These are phyloP conservation scores for Entomortierella beljakovae DNA, from an alignment of 192 early-diverging fungal genomes.

Conservation along the genomic window DNA sequence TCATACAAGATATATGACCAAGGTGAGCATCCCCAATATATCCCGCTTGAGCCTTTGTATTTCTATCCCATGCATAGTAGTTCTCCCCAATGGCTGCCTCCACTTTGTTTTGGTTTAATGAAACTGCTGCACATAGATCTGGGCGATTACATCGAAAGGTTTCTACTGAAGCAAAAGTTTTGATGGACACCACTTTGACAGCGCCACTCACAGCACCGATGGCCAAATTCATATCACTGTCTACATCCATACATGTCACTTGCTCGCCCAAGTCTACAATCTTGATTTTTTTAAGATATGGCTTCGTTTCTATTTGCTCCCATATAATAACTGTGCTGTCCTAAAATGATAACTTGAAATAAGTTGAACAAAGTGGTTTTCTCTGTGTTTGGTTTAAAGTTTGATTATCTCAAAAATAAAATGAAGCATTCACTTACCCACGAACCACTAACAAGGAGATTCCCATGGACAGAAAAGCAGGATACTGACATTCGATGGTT, in stretches of 20 bases:
- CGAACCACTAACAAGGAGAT: conserved; percentile 42
- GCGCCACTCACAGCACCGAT: conserved; percentile 33
- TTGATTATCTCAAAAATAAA: too few relatives aligned
- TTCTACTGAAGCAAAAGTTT: conserved; percentile 15
- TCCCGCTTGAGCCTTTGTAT: conserved; percentile 10
- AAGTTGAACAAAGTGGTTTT: too few relatives aligned
- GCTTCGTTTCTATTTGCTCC: conserved; percentile 20
- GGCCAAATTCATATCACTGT: conserved; percentile 21
- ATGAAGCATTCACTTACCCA: conserved; percentile 22
- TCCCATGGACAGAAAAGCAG: conserved; percentile 10
- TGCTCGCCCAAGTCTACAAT: conserved; percentile 45
- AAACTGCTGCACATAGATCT: conserved; percentile 25
- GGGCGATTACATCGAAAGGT: conserved; percentile 21
- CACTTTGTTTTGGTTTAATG: conserved; percentile 16
- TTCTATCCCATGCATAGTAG: conserved; percentile 42
- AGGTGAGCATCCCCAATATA: conserved; percentile 24
- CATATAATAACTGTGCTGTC: conserved; percentile 39
- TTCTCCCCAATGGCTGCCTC: conserved; percentile 38
- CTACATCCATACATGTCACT: conserved; percentile 39
- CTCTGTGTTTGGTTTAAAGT: too few relatives aligned
- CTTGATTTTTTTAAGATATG: conserved; percentile 35
- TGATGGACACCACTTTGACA: conserved; percentile 41
- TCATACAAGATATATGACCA: conserved; percentile 36
- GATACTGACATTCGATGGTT: conserved; percentile 43
- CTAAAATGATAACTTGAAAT: not conserved